Percentiles rank a stretch among this genome's conserved stretches.
phyloP scores from a whole-genome alignment of 2,329 filamentous ascomycete genomes.

The Aspergillus spinulosporus region DNA sequence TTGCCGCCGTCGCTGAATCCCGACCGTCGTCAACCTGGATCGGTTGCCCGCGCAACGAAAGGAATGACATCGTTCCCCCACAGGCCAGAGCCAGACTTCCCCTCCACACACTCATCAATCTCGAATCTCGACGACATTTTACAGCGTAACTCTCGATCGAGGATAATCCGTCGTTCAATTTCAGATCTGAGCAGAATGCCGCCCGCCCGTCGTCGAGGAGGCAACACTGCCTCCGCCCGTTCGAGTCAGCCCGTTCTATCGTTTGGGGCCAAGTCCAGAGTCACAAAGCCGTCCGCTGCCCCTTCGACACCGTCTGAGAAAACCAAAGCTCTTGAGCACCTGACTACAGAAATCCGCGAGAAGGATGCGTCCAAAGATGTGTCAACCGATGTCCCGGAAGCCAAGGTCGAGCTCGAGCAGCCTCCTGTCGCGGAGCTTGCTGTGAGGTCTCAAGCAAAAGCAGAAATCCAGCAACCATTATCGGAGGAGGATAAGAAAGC shows the following conservation, averaged over 20 bases:
- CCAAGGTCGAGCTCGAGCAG: constrained; percentile 31
- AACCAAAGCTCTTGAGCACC: constrained; percentile 35
- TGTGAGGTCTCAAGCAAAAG: constrained; percentile 52
- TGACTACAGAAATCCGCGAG: constrained; percentile 39
- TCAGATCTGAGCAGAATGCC: constrained; percentile 37
- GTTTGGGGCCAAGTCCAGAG: constrained; percentile 58
- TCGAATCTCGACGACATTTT: neutral
- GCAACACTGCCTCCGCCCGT: constrained; percentile 41
- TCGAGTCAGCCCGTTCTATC: constrained; percentile 60
- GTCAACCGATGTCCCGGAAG: constrained; percentile 26
- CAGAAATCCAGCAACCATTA: constrained; percentile 37
- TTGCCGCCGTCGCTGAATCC: neutral
- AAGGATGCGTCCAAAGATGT: constrained; percentile 11
- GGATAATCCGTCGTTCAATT: neutral
- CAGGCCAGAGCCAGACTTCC: constrained; percentile 8
- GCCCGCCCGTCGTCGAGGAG: constrained; percentile 40
- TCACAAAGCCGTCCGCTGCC: constrained; percentile 56
- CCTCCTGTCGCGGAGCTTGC: constrained; percentile 38
- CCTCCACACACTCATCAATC: neutral
- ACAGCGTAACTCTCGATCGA: no score
- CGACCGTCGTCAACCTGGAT: neutral
- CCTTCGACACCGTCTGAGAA: constrained; percentile 34
- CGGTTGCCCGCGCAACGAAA: constrained; percentile 23
- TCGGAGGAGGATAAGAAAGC: constrained; percentile 51
- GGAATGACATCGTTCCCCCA: constrained; percentile 22